Evolutionary conservation across 1,284 basidiomycete genomes (phyloP).

Genomic region (Laetiporus sulphureus): DNA sequence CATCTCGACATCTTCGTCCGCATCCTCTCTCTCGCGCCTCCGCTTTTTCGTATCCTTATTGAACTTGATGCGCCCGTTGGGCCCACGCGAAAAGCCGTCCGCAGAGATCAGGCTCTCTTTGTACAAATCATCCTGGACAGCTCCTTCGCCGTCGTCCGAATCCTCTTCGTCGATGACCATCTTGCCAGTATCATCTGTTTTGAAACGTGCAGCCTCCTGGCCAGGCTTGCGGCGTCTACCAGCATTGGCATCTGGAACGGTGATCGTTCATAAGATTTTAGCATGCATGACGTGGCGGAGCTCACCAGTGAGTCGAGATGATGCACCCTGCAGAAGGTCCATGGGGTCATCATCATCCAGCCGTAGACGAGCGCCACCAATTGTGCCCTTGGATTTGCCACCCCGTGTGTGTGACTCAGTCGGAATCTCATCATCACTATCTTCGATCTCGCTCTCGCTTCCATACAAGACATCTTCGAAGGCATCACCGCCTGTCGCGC

Average conservation of each 20-base stretch:
- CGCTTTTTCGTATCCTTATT: constrained; percentile 96
- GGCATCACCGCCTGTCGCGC: constrained; percentile 64
- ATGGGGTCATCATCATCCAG: constrained; percentile 93
- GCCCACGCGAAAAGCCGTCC: constrained; percentile 85
- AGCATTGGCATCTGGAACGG: constrained; percentile 39
- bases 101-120: constrained; percentile 74
- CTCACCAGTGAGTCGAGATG: constrained; percentile 73
- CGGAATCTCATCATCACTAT: constrained; percentile 63
- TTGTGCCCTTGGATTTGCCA: constrained; percentile 31
- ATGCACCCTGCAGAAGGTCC: constrained; percentile 87
- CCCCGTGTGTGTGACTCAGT: constrained; percentile 21
- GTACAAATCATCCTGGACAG: constrained; percentile 79
- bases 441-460: constrained; percentile 81
- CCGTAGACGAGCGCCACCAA: constrained; percentile 58
- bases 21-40: constrained; percentile 56
- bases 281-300: too few relatives aligned
- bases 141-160: constrained; percentile 35
- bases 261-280: too few relatives aligned
- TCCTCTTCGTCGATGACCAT: constrained; percentile 81
- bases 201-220: constrained; percentile 83
- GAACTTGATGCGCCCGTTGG: constrained; percentile 86
- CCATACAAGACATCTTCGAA: constrained; percentile 96
- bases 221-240: constrained; percentile 71
- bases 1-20: constrained; percentile 68
- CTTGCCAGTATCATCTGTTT: constrained; percentile 82